Evolutionary conservation across 169 alveolate genomes (phyloP), one percentile per base, ranked within the genome.

Genomic region (Plasmodium blacklocki): DNA sequence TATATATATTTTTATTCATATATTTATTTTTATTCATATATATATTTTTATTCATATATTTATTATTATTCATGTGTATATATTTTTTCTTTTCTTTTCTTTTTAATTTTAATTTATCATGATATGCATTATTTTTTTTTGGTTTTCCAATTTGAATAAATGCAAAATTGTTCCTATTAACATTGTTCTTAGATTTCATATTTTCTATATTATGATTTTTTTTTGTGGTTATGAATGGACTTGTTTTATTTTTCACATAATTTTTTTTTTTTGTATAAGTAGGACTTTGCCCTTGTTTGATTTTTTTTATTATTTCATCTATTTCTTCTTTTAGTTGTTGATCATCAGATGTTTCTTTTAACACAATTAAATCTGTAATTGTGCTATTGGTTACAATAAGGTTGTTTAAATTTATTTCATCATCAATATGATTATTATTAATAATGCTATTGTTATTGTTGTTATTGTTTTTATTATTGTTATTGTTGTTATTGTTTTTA

Each of bases 291-390:
- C 47, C 47, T 39, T 4, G 49, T 73, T 63, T 85, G 18, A 85
- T 14, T 9, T 63, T 23, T 9, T 66, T 47, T 49, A 85, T 73
- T 2, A 68, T 62, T 8, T 62, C 89, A 47, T 80, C 92, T 9
- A 94, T 73, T 21, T 73, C 92, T 11, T 62, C 63, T 23, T 67
- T 47, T n/a, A 94, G 73, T 3, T 47, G 58, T 26, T 75, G 91
- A 63, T 94, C 93, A 18, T 39, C 73, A 1, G 92, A 63, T 39
- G 80, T 64, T 75, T 87, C 93, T 63, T 92, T 85, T 54, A 94
- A 73, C 4, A 88, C 23, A 21, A 73, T 39, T 14, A 94, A 88
- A 74, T 70, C 95, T n/a, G 73, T 92, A n/a, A 94, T 89, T 66
- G 92, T 94, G 49, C 67, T 43, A 50, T 94, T 93, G 66, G 88